Conservation (phyloP, 306 rosid species). For the Geum urbanum region DNA sequence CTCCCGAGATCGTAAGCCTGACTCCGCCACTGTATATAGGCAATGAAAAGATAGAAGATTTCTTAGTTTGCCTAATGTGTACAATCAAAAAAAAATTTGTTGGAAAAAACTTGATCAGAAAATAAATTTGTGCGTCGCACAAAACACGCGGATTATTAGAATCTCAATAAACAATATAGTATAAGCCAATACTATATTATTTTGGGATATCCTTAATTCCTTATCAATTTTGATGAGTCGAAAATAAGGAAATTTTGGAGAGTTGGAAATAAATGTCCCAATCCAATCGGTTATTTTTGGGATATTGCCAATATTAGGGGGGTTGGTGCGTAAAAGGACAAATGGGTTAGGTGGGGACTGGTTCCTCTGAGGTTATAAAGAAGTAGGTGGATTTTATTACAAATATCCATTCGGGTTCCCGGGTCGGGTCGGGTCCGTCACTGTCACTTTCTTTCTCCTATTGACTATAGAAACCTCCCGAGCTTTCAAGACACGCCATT, state of each 20-base stretch:
- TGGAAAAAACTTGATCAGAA: too few relatives aligned
- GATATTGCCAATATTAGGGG: neutral
- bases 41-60: too few relatives aligned
- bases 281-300: neutral
- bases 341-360: neutral
- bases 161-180: too few relatives aligned
- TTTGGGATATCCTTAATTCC: too few relatives aligned
- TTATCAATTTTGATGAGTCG: too few relatives aligned
- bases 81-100: too few relatives aligned
- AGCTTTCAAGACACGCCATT: neutral
- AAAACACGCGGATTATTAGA: too few relatives aligned
- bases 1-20: too few relatives aligned
- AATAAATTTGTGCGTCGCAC: too few relatives aligned
- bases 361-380: neutral
- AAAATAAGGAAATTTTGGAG: neutral
- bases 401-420: neutral
- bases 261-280: neutral
- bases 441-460: neutral
- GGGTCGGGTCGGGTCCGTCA: conserved; percentile 1
- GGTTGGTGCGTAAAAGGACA: neutral
- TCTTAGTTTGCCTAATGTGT: too few relatives aligned
- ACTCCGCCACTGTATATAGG: too few relatives aligned
- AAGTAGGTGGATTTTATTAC: neutral
- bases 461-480: neutral
- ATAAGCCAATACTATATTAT: too few relatives aligned